phyloP scores from a whole-genome alignment of 495 filamentous ascomycete genomes.

The Aspergillus incahuasiensis region DNA sequence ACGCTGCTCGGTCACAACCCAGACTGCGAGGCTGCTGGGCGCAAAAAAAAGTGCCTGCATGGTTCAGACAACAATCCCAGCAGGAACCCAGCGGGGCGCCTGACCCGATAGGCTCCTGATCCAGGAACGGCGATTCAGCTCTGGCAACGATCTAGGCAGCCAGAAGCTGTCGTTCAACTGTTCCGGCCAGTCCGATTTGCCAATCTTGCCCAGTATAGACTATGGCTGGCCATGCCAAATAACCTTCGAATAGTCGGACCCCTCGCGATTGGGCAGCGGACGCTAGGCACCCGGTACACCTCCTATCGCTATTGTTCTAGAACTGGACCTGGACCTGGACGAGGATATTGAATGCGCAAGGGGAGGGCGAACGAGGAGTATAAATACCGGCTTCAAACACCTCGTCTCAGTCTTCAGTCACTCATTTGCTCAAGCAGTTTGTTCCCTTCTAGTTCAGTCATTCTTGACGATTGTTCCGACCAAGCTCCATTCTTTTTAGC shows the following conservation, averaged over 20 bases:
- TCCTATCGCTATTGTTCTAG: too few species aligned
- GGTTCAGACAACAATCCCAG: background rate
- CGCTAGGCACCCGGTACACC: background rate
- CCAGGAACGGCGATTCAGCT: constrained; percentile 1
- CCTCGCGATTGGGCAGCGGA: background rate
- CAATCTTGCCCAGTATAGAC: background rate
- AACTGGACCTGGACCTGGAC: background rate
- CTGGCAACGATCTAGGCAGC: background rate
- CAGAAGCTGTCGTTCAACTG: constrained; percentile 4
- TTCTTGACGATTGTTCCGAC: constrained; percentile 8
- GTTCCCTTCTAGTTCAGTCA: background rate
- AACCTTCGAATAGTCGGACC: background rate
- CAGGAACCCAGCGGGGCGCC: background rate
- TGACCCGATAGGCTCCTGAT: constrained; percentile 2
- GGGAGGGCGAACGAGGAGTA: background rate
- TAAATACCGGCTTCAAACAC: background rate
- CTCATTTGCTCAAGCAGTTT: constrained; percentile 7
- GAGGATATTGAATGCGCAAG: background rate
- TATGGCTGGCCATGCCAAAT: background rate
- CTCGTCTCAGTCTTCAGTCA: background rate
- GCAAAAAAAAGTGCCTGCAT: constrained; percentile 1
- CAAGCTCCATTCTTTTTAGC: background rate
- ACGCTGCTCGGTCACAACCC: background rate
- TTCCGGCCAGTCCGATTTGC: background rate
- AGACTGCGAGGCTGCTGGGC: background rate